These are phyloP conservation scores for Dysphania ambrosioides DNA, from an alignment of 148 eudicot species.

Conservation along the genomic window DNA sequence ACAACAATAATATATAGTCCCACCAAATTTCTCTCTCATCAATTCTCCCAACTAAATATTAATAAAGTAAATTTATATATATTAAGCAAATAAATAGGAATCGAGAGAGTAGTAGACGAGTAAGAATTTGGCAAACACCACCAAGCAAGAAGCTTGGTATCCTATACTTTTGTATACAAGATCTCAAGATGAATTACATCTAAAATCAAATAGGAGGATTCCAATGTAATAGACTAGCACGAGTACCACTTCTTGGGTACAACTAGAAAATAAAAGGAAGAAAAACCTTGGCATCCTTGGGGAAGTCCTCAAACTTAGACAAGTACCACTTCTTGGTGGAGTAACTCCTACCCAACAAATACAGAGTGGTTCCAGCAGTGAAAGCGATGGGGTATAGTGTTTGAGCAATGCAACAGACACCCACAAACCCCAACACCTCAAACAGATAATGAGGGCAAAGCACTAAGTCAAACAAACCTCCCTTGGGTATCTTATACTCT, in stretches of 20 bases:
- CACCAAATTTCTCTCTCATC: too few species aligned
- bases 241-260: background rate
- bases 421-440: constrained; percentile 48
- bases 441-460: constrained; percentile 65
- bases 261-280: constrained; percentile 53
- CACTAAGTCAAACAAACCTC: constrained; percentile 50
- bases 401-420: constrained; percentile 51
- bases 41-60: too few species aligned
- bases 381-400: constrained; percentile 40
- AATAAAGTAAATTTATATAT: too few species aligned
- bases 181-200: too few species aligned
- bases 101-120: too few species aligned
- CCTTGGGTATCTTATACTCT: constrained; percentile 57
- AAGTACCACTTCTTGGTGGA: constrained; percentile 63
- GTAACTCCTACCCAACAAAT: constrained; percentile 59
- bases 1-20: too few species aligned
- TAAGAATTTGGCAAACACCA: too few species aligned
- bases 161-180: too few species aligned
- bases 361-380: constrained; percentile 33
- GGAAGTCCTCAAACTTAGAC: constrained; percentile 65
- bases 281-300: constrained; percentile 45
- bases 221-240: too few species aligned
- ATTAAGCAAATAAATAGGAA: too few species aligned
- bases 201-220: too few species aligned
- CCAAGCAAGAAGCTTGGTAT: too few species aligned